Percentiles rank a stretch among this genome's conserved stretches.
phyloP scores from a whole-genome alignment of 352 stramenopile genomes.

The Phytophthora parvispora region DNA sequence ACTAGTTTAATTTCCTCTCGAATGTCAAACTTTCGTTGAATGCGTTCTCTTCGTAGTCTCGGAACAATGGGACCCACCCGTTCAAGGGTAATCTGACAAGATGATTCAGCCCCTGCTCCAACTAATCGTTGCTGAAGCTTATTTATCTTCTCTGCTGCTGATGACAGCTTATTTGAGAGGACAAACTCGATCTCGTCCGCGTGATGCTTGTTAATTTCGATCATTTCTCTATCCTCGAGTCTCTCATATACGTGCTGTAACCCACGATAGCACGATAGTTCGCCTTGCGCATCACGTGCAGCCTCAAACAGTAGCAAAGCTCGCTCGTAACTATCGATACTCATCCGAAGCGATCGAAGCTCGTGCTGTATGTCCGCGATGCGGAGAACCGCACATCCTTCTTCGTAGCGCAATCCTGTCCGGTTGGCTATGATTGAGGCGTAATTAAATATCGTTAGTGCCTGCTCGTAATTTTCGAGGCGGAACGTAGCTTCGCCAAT shows the following conservation, averaged over 20 bases:
- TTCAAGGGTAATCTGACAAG: slow-evolving; percentile 69
- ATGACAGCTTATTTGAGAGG: slow-evolving; percentile 57
- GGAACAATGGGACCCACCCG: slow-evolving; percentile 76
- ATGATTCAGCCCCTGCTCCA: slow-evolving; percentile 67
- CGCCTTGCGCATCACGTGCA: slow-evolving; percentile 46
- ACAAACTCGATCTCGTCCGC: slow-evolving; percentile 80
- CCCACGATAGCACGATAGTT: slow-evolving; percentile 67
- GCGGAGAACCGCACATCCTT: slow-evolving; percentile 44
- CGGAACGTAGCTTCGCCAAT: slow-evolving; percentile 46
- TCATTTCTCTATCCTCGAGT: slow-evolving; percentile 67
- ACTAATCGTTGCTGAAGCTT: slow-evolving; percentile 68
- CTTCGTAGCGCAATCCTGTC: slow-evolving; percentile 29
- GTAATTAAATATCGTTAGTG: slow-evolving; percentile 57
- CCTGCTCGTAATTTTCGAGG: slow-evolving; percentile 64
- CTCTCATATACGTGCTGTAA: slow-evolving; percentile 57
- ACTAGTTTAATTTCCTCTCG: slow-evolving; percentile 68
- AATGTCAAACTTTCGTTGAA: slow-evolving; percentile 65
- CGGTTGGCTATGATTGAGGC: slow-evolving; percentile 49
- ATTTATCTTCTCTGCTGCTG: slow-evolving; percentile 45
- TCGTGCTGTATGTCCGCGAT: slow-evolving; percentile 51
- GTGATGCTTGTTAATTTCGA: slow-evolving; percentile 45
- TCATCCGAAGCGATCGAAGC: slow-evolving; percentile 51
- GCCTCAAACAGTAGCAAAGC: slow-evolving; percentile 66
- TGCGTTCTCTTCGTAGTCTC: slow-evolving; percentile 62
- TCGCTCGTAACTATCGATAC: slow-evolving; percentile 67